Conservation (phyloP, 371 early-diverging fungal genomes). For the Neoconidiobolus thromboides region DNA sequence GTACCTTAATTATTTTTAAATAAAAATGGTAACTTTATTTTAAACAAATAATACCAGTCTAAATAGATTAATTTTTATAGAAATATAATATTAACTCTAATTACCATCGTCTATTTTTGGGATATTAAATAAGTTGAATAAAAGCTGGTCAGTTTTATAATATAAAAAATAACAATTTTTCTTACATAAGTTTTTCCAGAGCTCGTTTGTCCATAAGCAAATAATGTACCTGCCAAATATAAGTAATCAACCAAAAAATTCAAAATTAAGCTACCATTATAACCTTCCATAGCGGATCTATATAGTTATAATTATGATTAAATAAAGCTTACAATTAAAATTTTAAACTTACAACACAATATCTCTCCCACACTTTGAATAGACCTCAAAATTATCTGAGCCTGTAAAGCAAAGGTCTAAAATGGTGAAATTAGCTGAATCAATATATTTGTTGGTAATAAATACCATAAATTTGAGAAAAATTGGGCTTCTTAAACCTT, state of each 20-base stretch:
- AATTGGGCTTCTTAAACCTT: background rate
- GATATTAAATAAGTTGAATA: background rate
- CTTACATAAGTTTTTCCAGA: conserved; percentile 83
- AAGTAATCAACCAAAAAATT: background rate
- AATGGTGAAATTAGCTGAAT: background rate
- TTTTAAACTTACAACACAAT: conserved; percentile 1
- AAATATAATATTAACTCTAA: background rate
- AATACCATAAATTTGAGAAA: background rate
- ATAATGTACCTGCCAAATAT: conserved; percentile 18
- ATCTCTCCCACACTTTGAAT: background rate
- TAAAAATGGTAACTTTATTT: background rate
- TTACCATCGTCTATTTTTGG: conserved; percentile 16
- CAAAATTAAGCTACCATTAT: conserved; percentile 20
- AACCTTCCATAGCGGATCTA: conserved; percentile 32
- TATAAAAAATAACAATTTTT: background rate
- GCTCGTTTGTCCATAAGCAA: conserved; percentile 95
- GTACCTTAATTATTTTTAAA: background rate
- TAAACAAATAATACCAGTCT: background rate
- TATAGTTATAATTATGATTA: background rate
- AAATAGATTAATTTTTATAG: background rate
- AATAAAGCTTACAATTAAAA: background rate
- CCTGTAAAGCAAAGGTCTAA: conserved; percentile 1
- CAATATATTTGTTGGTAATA: background rate
- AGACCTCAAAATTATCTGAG: background rate
- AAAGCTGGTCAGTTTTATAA: background rate